Evolutionary conservation across 164 flowering plant species (phyloP), one percentile per base, ranked within the genome.

Genomic region (Umbellularia californica): DNA sequence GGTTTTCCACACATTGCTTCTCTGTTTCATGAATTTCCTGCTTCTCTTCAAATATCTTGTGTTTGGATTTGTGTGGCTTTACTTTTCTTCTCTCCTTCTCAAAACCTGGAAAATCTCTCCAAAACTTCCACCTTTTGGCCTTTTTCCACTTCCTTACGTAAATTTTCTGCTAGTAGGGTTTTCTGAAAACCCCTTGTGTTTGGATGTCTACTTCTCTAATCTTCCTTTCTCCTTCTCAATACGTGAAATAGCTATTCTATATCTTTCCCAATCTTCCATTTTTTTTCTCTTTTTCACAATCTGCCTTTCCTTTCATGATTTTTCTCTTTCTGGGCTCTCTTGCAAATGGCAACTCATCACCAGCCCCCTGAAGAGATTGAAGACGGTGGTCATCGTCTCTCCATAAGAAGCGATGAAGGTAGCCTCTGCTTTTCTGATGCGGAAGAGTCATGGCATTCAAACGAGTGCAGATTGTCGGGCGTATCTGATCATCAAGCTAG

Each of bases 401-500:
- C 67, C 11, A 22, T 14, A 3, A 64, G 77, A 25, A 76, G 65
- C 71, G 25, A 27, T 15, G 33, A 25, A 4, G 69, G 68, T 1
- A 81, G 81, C 69, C 58, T 63, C 19, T 70, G 81, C 47, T 81
- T 75, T 51, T 81, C 86, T 19, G 84, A 84, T 62, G 77, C 83
- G 2, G 86, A 83, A 9, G 62, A 77, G 62, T 81, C 86, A 0
- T 81, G 86, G 86, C 86, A 81, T 62, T 81, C 81, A 6, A 90
- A 86, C 22, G 95, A 89, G 71, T 79, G 79, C 77, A 79, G 84
- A 33, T 80, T 82, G 50, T 86, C 86, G 11, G 81, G 82, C 70
- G 92, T 76, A 7, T 78, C 83, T 30, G 92, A 87, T 73, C 77
- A 68, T 7, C 88, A 86, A 76, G 81, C 79, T 63, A 87, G 83